Base-by-base conservation (phyloP, 768 basidiomycete genomes). In the Coprinopsis strossmayeri region DNA sequence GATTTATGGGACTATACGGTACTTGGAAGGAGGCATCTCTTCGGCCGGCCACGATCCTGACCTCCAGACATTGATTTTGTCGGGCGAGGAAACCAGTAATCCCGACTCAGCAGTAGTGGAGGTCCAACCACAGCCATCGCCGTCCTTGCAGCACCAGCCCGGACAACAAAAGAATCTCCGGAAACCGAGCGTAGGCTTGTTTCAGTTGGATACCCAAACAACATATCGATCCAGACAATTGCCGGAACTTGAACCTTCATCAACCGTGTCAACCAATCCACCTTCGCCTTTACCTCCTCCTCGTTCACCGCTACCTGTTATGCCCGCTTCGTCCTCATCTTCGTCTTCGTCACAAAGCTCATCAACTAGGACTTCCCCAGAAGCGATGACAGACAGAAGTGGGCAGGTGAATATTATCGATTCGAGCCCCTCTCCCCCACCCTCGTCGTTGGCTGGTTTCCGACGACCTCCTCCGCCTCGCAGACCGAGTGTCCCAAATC, bases 1-100 rank as follows among this genome's bases (percentile, higher is more conserved):
- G 23, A 64, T 60, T 43, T 68, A 70, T 43, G 80, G 79, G 53
- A 69, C 62, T 42, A 78, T 80, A 9, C 76, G 82, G 59, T 91
- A 86, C 66, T 70, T 91, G 26, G 72, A 79, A 34, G 87, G 88
- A 5, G 89, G 89, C 13, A 74, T 90, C 27, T 71, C 78, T 18
- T 72, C 71, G 5, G 84, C 82, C 5, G 74, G 78, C 2, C 71
- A 74, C 39, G 73, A 87, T 60, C 74, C 75, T 1, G 69, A 71
- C 51, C 72, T 88, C 28, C 67, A 71, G 56, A 72, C 70, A 20
- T 61, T 78, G 46, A 70, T 89, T 50, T 61, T 74, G 3, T 68
- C 72, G 35, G 72, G 70, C 21, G 46, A 47, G 28, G 50, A 51
- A 23, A 20, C 45, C 35, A 46, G 5, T 32, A 20, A 13, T 32